These are phyloP conservation scores for Hordeum vulgare DNA, from an alignment of 176 grass and related monocot species.

Conservation along the genomic window MorexV3_pseudomolecules_assembly NC_058521.1:544710532-544711031, in stretches of 20 bases:
- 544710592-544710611: not conserved
- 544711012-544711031: too few species aligned
- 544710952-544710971: too few species aligned
- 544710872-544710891: too few species aligned
- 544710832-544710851: too few species aligned
- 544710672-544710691: not conserved
- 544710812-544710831: too few species aligned
- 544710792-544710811: not conserved
- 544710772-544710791: not conserved
- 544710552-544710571: not conserved
- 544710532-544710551: not conserved
- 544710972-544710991: too few species aligned
- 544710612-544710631: not conserved
- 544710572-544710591: not conserved
- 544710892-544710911: too few species aligned
- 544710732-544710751: not conserved
- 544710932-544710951: too few species aligned
- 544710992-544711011: too few species aligned
- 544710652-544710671: not conserved
- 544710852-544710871: too few species aligned
- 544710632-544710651: not conserved
- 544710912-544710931: too few species aligned
- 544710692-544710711: not conserved
- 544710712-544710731: not conserved
- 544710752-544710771: not conserved